Percentiles rank a stretch among this genome's conserved stretches.
Evolutionary conservation across 2,329 filamentous ascomycete species (phyloP).

Genomic region (Exophiala aquamarina): DNA sequence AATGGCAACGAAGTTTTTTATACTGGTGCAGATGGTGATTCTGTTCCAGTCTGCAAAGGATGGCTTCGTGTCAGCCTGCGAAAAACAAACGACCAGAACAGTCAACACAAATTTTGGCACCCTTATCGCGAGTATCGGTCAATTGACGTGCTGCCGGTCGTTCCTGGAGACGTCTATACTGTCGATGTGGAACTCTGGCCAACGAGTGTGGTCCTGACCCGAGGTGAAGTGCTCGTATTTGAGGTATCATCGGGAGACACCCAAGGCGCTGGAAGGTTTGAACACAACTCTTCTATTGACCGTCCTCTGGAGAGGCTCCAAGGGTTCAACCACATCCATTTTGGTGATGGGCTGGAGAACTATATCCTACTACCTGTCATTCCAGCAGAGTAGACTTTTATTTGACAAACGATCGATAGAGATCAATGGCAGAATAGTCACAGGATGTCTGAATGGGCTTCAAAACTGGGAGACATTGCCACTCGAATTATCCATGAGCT

Average conservation of each 20-base stretch:
- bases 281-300: conserved; percentile 16
- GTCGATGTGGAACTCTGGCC: conserved; percentile 49
- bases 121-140: conserved; percentile 53
- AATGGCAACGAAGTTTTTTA: conserved; percentile 54
- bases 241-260: conserved; percentile 47
- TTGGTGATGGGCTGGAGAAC: conserved; percentile 44
- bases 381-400: conserved; percentile 29
- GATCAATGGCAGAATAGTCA: no score
- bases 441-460: no score
- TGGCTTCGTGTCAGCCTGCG: conserved; percentile 56
- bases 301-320: conserved; percentile 30
- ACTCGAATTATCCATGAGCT: no score
- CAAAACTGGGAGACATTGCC: no score
- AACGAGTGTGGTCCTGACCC: conserved; percentile 38
- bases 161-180: conserved; percentile 50
- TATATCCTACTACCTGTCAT: conserved; percentile 51
- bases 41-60: conserved; percentile 55
- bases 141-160: conserved; percentile 48
- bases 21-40: conserved; percentile 57
- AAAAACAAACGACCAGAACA: conserved; percentile 46
- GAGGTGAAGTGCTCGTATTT: conserved; percentile 32
- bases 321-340: conserved; percentile 46
- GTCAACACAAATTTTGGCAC: conserved; percentile 46
- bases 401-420: conserved; percentile 21
- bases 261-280: conserved; percentile 39